These are phyloP conservation scores for Wickerhamiella infanticola DNA, from an alignment of 1,139 yeast genomes.

Conservation along the genomic window DNA sequence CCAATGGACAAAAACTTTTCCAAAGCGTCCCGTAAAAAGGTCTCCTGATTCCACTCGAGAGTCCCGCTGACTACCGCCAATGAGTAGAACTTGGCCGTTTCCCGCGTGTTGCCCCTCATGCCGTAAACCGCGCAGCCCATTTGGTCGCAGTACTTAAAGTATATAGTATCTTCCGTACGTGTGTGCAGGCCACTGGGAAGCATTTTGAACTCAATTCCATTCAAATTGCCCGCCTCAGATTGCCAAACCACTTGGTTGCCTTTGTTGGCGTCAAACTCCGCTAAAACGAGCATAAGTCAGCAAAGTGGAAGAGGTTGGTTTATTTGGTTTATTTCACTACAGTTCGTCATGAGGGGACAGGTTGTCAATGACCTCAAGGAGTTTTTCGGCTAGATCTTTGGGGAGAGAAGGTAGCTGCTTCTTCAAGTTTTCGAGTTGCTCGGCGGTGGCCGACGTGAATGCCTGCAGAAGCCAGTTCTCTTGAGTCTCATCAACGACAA, in stretches of 20 bases:
- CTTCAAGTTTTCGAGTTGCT: neutral
- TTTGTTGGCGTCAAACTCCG: conserved; percentile 44
- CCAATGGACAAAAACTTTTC: conserved; percentile 24
- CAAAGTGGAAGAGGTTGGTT: neutral
- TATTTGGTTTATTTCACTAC: neutral
- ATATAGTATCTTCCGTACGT: conserved; percentile 36
- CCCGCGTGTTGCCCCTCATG: conserved; percentile 10
- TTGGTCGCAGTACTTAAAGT: conserved; percentile 29
- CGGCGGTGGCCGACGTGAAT: neutral
- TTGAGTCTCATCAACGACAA: neutral
- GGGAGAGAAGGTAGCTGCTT: neutral
- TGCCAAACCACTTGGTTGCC: conserved; percentile 52
- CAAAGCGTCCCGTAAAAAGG: conserved; percentile 21
- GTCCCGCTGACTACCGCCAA: conserved; percentile 18
- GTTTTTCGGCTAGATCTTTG: neutral
- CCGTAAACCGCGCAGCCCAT: conserved; percentile 37
- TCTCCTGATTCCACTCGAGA: conserved; percentile 14
- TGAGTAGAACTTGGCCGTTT: conserved; percentile 18
- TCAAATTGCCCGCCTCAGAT: conserved; percentile 17
- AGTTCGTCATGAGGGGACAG: neutral
- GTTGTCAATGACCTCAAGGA: neutral
- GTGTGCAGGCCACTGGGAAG: conserved; percentile 81
- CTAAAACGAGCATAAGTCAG: conserved; percentile 30
- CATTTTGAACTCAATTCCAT: conserved; percentile 52
- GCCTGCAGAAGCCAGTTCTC: neutral